Conservation (phyloP, 2,329 filamentous ascomycete species). For the Phoma sp. region DNA sequence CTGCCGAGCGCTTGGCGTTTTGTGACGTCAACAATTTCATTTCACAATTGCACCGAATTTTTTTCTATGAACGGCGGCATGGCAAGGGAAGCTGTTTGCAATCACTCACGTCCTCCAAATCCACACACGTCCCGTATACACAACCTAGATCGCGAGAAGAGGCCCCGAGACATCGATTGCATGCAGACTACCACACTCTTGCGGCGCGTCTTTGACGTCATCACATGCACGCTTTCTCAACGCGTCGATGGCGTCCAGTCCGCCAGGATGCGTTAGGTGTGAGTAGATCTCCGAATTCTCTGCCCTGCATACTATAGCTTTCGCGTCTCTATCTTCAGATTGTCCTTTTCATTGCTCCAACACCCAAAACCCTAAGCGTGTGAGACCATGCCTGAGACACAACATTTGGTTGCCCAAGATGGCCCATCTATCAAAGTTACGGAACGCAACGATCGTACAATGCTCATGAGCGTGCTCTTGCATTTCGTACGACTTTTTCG, state of each 20-base stretch:
- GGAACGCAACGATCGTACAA: slow-evolving; percentile 49
- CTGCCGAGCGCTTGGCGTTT: slow-evolving; percentile 13
- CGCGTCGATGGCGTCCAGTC: slow-evolving; percentile 1
- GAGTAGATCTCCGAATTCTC: not conserved
- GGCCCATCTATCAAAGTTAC: slow-evolving; percentile 42
- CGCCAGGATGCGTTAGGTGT: not conserved
- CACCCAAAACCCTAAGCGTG: too few relatives aligned
- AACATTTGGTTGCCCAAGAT: slow-evolving; percentile 8
- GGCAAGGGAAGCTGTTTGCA: not conserved
- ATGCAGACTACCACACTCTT: not conserved
- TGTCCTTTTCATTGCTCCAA: too few relatives aligned
- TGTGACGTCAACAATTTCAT: not conserved
- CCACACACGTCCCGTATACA: not conserved
- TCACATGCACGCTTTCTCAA: not conserved
- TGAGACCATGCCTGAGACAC: slow-evolving; percentile 8
- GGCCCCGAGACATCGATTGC: not conserved
- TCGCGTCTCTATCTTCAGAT: not conserved
- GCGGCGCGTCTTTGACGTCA: slow-evolving; percentile 12
- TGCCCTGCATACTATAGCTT: slow-evolving; percentile 1
- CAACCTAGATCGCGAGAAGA: not conserved
- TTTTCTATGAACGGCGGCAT: too few relatives aligned
- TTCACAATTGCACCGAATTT: too few relatives aligned
- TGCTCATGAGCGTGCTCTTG: slow-evolving; percentile 50
- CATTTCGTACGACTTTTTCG: slow-evolving; percentile 49
- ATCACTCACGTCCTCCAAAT: not conserved